Evolutionary conservation across 2,329 filamentous ascomycete genomes (phyloP).

Genomic region (Cladosporium halotolerans): DNA sequence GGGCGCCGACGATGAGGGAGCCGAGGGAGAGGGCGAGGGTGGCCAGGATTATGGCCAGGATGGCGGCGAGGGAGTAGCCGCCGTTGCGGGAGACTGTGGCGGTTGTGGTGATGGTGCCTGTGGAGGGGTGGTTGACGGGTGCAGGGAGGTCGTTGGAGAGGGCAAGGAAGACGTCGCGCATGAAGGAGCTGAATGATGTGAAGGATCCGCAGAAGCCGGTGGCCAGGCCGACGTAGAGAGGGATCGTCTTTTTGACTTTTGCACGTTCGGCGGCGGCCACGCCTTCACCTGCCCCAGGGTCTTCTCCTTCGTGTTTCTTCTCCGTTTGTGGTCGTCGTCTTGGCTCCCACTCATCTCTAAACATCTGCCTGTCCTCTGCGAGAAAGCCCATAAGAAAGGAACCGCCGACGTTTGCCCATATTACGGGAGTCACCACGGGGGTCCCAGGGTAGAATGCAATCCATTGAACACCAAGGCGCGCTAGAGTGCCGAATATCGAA

Average conservation of each 20-base stretch:
- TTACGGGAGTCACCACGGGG: constrained; percentile 64
- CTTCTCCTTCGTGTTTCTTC: constrained; percentile 31
- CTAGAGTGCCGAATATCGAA: constrained; percentile 75
- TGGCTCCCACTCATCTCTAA: constrained; percentile 60
- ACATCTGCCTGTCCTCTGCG: constrained; percentile 68
- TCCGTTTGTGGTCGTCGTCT: constrained; percentile 14
- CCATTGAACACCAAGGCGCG: constrained; percentile 71
- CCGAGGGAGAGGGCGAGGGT: constrained; percentile 66
- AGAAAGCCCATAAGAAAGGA: constrained; percentile 82
- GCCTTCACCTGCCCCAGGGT: constrained; percentile 11
- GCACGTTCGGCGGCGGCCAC: constrained; percentile 28
- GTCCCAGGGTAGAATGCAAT: constrained; percentile 73
- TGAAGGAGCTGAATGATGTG: constrained; percentile 83
- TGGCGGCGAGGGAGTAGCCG: constrained; percentile 77
- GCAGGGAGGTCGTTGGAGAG: constrained; percentile 65
- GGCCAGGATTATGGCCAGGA: constrained; percentile 66
- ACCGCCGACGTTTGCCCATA: constrained; percentile 86
- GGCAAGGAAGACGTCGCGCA: constrained; percentile 72
- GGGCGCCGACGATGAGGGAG: constrained; percentile 65
- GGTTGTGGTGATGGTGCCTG: constrained; percentile 21
- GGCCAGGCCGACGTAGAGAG: constrained; percentile 77
- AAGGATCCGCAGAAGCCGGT: constrained; percentile 87
- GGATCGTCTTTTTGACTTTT: constrained; percentile 74
- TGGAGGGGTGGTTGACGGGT: constrained; percentile 37
- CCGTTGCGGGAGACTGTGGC: constrained; percentile 49